These are phyloP conservation scores for Imleria badia DNA, from an alignment of 768 basidiomycete species.

Conservation along the genomic window DNA sequence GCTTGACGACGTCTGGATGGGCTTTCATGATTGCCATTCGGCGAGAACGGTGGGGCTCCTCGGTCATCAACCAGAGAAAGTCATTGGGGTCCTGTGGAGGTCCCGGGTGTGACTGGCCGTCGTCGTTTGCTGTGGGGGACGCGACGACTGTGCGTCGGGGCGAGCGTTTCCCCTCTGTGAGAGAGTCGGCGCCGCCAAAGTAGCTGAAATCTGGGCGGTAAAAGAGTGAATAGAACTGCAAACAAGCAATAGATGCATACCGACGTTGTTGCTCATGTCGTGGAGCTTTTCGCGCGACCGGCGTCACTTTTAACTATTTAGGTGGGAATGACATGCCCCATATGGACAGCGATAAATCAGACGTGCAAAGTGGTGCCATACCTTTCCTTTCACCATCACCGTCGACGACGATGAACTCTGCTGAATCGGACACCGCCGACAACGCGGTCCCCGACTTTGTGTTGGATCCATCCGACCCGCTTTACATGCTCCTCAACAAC, in stretches of 20 bases:
- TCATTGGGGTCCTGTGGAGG: constrained; percentile 78
- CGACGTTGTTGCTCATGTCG: constrained; percentile 20
- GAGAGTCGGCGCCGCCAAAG: constrained; percentile 81
- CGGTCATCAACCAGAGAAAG: constrained; percentile 96
- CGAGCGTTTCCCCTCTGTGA: constrained; percentile 53
- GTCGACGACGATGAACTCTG: constrained; percentile 17
- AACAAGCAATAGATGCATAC: constrained; percentile 10
- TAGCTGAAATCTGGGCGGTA: constrained; percentile 64
- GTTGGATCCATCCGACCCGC: constrained; percentile 56
- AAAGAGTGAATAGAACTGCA: background rate
- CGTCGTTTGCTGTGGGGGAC: constrained; percentile 38
- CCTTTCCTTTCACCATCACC: background rate
- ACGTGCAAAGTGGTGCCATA: constrained; percentile 31
- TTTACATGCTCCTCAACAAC: constrained; percentile 57
- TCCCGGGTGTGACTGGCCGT: constrained; percentile 42
- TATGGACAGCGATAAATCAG: constrained; percentile 10
- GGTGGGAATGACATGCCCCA: constrained; percentile 28
- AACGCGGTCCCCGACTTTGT: constrained; percentile 37
- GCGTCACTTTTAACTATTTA: background rate
- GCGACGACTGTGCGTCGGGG: constrained; percentile 51
- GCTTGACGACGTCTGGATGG: constrained; percentile 92
- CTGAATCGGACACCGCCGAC: constrained; percentile 16
- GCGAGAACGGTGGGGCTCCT: constrained; percentile 92
- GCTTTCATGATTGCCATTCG: constrained; percentile 89
- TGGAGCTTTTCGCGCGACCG: background rate